Evolutionary conservation across 208 protist species (phyloP).

Genomic region (Polymyxa betae): DNA sequence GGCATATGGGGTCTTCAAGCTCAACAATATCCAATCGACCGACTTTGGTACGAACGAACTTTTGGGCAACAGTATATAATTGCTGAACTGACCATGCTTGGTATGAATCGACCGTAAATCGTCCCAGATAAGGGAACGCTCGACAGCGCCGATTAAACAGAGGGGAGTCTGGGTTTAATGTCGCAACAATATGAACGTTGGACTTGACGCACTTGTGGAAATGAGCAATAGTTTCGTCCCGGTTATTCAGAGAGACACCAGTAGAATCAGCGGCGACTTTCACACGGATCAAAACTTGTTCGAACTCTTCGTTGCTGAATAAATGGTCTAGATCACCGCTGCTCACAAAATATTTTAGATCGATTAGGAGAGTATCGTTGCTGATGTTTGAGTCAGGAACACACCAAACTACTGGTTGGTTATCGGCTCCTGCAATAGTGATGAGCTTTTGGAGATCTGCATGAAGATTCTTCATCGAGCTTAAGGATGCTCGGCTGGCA

Average conservation of each 20-base stretch:
- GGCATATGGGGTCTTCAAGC: not conserved
- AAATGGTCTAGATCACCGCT: constrained; percentile 90
- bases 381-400: not conserved
- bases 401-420: not conserved
- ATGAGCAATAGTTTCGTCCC: constrained; percentile 85
- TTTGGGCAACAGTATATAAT: constrained; percentile 67
- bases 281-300: constrained; percentile 80
- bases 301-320: constrained; percentile 90
- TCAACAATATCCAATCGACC: not conserved
- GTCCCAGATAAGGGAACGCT: constrained; percentile 91
- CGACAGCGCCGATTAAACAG: constrained; percentile 85
- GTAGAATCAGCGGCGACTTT: constrained; percentile 57
- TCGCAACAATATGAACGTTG: constrained; percentile 90
- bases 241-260: constrained; percentile 83
- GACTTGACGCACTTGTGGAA: constrained; percentile 88
- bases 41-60: not conserved
- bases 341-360: not conserved
- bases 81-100: constrained; percentile 90
- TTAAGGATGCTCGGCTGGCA: constrained; percentile 70
- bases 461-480: not conserved
- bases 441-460: not conserved
- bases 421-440: not conserved
- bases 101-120: constrained; percentile 96
- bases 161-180: constrained; percentile 24
- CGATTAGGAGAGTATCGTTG: not conserved